These are phyloP conservation scores for Colletotrichum neosansevieriae DNA, from an alignment of 2,329 filamentous ascomycete genomes.

Conservation along the genomic window DNA sequence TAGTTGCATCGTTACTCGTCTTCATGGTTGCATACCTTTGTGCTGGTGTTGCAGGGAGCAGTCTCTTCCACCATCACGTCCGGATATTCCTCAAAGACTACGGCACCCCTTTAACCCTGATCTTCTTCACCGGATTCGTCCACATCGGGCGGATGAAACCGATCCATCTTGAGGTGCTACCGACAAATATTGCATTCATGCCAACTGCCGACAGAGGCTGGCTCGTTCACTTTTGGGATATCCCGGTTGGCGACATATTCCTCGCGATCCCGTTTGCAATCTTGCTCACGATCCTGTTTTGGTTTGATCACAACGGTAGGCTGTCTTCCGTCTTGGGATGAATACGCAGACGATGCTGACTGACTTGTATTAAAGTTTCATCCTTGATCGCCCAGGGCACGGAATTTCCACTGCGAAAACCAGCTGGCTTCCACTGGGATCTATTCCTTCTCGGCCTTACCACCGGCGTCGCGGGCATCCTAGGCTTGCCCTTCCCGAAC, in stretches of 20 bases:
- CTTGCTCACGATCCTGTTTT: conserved; percentile 86
- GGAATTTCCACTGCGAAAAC: conserved; percentile 84
- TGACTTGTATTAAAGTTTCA: conserved; percentile 73
- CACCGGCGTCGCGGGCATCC: conserved; percentile 79
- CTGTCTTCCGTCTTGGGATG: background rate
- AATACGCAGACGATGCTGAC: background rate
- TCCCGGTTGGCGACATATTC: conserved; percentile 79
- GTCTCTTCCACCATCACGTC: conserved; percentile 79
- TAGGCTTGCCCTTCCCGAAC: conserved; percentile 85
- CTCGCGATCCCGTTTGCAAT: conserved; percentile 89
- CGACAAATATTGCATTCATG: conserved; percentile 81
- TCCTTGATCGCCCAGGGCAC: conserved; percentile 86
- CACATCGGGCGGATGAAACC: conserved; percentile 85
- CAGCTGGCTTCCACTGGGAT: conserved; percentile 89
- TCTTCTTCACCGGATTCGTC: conserved; percentile 93
- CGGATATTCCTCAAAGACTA: conserved; percentile 91
- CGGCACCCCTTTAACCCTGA: conserved; percentile 82
- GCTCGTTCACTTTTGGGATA: conserved; percentile 86
- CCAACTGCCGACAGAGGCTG: conserved; percentile 80
- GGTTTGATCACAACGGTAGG: conserved; percentile 87
- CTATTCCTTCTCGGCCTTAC: conserved; percentile 84
- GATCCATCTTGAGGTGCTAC: conserved; percentile 77
- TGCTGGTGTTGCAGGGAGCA: conserved; percentile 76
- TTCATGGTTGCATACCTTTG: conserved; percentile 82
- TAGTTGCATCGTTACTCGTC: conserved; percentile 81